phyloP scores from a whole-genome alignment of 495 filamentous ascomycete species.

The Hypoxylon lenormandii region DNA sequence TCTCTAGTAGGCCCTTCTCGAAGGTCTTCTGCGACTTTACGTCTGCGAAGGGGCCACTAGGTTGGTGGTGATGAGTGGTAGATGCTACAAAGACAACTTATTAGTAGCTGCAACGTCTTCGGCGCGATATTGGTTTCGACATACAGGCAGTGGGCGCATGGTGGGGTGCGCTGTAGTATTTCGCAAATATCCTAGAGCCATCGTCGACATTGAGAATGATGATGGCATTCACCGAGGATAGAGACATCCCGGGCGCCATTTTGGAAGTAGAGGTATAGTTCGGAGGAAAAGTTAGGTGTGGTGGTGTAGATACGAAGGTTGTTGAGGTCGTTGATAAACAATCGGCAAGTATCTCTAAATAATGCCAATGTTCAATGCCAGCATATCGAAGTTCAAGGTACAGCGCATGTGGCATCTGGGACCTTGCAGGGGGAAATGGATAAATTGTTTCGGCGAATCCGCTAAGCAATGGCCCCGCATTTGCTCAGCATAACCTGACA shows the following conservation, averaged over 20 bases:
- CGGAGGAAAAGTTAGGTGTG: not conserved
- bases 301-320: constrained; percentile 16
- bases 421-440: constrained; percentile 23
- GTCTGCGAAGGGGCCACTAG: constrained; percentile 82
- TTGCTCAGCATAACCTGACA: constrained; percentile 3
- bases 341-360: constrained; percentile 25
- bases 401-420: constrained; percentile 43
- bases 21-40: constrained; percentile 93
- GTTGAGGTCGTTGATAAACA: constrained; percentile 12
- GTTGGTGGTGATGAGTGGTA: constrained; percentile 39
- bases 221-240: constrained; percentile 93
- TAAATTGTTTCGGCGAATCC: constrained; percentile 43
- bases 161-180: constrained; percentile 94
- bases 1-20: constrained; percentile 93
- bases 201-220: constrained; percentile 90
- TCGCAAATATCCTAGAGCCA: constrained; percentile 87
- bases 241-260: constrained; percentile 73
- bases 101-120: constrained; percentile 10
- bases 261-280: constrained; percentile 33
- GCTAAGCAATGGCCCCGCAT: not conserved
- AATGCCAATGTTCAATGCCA: constrained; percentile 16
- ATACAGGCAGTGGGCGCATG: constrained; percentile 66
- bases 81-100: constrained; percentile 29
- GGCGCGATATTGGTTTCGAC: constrained; percentile 20
- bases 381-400: constrained; percentile 30